A percentile compares a stretch with the other conserved stretches of the same genome.
phyloP scores from a whole-genome alignment of 148 eudicot species.

The Diospyros kaki region DNA sequence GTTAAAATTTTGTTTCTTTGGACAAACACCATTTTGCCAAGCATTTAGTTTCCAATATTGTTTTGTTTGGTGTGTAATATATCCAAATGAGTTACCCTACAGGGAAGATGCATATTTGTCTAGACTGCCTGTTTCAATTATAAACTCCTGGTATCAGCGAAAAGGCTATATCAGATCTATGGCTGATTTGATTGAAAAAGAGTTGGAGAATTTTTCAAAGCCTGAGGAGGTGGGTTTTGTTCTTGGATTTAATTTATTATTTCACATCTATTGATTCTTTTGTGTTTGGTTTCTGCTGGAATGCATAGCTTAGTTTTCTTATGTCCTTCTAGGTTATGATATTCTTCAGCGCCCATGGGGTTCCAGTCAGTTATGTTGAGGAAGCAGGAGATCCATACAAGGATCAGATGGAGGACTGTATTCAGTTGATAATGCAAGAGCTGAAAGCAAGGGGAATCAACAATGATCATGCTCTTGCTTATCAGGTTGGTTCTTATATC shows the following conservation, averaged over 20 bases:
- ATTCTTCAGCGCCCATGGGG: constrained; percentile 99
- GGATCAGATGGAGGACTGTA: constrained; percentile 99
- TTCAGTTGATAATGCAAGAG: constrained; percentile 83
- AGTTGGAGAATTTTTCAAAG: constrained; percentile 53
- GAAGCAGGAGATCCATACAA: constrained; percentile 94
- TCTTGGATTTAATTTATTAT: constrained; percentile 14
- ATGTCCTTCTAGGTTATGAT: constrained; percentile 67
- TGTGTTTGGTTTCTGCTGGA: background rate
- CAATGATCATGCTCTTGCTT: constrained; percentile 85
- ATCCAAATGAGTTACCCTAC: constrained; percentile 15
- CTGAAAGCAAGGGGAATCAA: constrained; percentile 71
- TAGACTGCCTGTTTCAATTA: constrained; percentile 73
- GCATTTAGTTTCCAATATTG: background rate
- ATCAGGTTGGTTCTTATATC: constrained; percentile 52
- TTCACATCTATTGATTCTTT: constrained; percentile 6
- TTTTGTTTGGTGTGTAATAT: background rate
- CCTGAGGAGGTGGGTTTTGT: constrained; percentile 65
- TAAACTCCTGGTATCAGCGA: constrained; percentile 94
- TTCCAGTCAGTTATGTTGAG: constrained; percentile 94
- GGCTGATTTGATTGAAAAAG: constrained; percentile 96
- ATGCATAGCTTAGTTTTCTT: background rate
- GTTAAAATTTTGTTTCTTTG: constrained; percentile 23
- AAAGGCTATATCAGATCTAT: constrained; percentile 89
- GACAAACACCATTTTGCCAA: background rate
- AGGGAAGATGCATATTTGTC: constrained; percentile 78